A percentile compares a stretch with the other conserved stretches of the same genome.
Conservation (phyloP, 2,329 filamentous ascomycete species). For the Raffaelea arxii region DNA sequence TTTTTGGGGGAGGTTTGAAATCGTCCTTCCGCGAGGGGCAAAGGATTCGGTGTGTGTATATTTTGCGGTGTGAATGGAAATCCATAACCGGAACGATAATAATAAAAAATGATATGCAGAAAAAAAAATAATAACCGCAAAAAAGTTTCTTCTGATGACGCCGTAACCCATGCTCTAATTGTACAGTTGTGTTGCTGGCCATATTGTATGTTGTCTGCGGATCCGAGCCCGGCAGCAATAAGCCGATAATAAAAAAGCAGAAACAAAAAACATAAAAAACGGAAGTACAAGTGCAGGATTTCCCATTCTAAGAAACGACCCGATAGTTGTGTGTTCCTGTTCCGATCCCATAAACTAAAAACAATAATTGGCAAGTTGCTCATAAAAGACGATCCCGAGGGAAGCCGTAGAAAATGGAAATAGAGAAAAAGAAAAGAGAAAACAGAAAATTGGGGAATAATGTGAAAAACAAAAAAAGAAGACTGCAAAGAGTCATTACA, state of each 20-base stretch:
- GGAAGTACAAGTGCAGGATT: conserved; percentile 7
- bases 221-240: not conserved
- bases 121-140: too few relatives aligned
- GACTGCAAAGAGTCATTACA: not conserved
- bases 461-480: not conserved
- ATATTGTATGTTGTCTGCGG: not conserved
- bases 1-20: too few relatives aligned
- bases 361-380: too few relatives aligned
- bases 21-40: too few relatives aligned
- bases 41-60: too few relatives aligned
- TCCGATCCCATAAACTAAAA: not conserved
- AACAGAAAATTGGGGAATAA: not conserved
- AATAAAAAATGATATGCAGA: too few relatives aligned
- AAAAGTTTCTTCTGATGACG: too few relatives aligned
- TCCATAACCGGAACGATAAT: too few relatives aligned
- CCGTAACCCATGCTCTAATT: conserved; percentile 1
- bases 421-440: not conserved
- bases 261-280: conserved; percentile 4
- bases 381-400: not conserved
- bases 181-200: conserved; percentile 1
- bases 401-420: not conserved
- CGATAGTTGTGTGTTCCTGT: not conserved
- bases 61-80: too few relatives aligned
- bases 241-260: not conserved
- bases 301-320: not conserved